Percentiles rank a stretch among this genome's conserved stretches.
phyloP scores from a whole-genome alignment of 1,284 basidiomycete genomes.

The Austroboletus rostrupii region DNA sequence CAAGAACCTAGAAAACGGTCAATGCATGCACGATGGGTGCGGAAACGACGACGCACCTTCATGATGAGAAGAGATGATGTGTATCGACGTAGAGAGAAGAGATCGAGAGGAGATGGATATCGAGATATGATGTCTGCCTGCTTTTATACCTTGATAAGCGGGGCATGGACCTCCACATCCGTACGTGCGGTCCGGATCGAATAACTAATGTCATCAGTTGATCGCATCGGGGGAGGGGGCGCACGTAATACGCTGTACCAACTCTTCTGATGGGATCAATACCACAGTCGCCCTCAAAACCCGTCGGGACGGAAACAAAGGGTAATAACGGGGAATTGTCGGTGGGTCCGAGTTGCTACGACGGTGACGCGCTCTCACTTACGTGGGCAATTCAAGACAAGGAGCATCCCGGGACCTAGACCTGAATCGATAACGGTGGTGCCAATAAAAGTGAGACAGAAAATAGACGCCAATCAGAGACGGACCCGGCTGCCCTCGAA shows the following conservation, averaged over 20 bases:
- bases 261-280: not conserved
- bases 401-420: not conserved
- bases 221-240: not conserved
- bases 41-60: constrained; percentile 19
- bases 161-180: constrained; percentile 1
- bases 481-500: not conserved
- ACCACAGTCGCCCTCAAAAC: not conserved
- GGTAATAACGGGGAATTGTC: constrained; percentile 6
- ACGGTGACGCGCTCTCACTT: no score
- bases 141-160: constrained; percentile 21
- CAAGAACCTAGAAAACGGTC: constrained; percentile 56
- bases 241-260: constrained; percentile 8
- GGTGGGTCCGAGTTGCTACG: not conserved
- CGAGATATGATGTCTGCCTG: not conserved
- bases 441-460: constrained; percentile 2
- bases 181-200: not conserved
- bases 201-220: constrained; percentile 9
- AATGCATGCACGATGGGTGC: not conserved
- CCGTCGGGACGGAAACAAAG: not conserved
- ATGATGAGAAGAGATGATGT: constrained; percentile 11
- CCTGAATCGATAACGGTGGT: constrained; percentile 1
- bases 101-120: not conserved
- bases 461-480: constrained; percentile 1
- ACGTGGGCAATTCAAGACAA: not conserved
- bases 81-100: not conserved